Base-by-base conservation (phyloP, 345 rosid genomes). In the Gossypium stocksii region DNA sequence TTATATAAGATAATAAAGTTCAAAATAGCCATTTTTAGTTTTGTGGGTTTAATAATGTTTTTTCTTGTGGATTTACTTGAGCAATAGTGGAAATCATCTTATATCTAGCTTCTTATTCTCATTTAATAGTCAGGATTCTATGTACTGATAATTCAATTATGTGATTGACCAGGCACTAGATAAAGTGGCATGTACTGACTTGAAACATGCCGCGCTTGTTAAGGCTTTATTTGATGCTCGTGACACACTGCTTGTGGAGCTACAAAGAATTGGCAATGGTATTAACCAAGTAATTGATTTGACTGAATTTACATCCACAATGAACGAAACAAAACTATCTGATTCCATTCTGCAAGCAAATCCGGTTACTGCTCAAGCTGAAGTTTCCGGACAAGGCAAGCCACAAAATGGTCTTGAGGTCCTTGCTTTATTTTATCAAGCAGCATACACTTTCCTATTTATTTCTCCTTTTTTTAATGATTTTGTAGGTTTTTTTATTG, bases 401-500 rank as follows among this genome's bases (percentile, higher is more conserved):
- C 87, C 84, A 83, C 89, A 79, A 80, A 87, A 89, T 86, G 83
- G 77, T 84, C 82, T 83, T 79, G 90, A 92, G 98, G 98, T 94
- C 87, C 82, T 83, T 83, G 79, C 81, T 87, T 79, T 81, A 83
- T 84, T 80, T 75, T 66, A 34, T 67, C 34, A 27, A 10, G 64
- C 80, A 65, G 61, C 68, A 16, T 65, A 9, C 74, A 60, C 59
- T 43, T 61, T 79, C 46, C 61, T 71, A 17, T 45, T 77, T 68
- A 0, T 17, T 11, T 57, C 27, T 57, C 61, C 43, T 19, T 72
- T 59, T 71, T 73, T n/a, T 5, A 34, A 12, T 67, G 62, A 9
- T 49, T 38, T 62, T 16, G 16, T 77, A 38, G 29, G 25, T 77
- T 62, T 70, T 57, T n/a, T 69, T 57, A n/a, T 34, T 7, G 27